Base-by-base conservation (phyloP, 768 basidiomycete species). In the Strobilomyces echinocephalus region DNA sequence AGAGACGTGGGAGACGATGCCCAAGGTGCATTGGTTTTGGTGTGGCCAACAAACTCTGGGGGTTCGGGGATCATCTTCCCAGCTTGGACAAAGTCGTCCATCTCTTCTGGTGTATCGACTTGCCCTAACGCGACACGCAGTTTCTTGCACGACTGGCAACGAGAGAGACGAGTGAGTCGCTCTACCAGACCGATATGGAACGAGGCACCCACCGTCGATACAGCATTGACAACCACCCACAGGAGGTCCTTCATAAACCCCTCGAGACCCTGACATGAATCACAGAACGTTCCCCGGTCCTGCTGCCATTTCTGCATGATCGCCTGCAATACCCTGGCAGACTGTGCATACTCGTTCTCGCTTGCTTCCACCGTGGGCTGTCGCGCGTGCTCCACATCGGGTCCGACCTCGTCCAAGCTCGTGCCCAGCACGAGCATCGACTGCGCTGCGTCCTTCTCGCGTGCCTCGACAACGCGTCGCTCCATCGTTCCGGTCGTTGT, bases 401-500 rank as follows among this genome's bases (percentile, higher is more conserved):
- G 63, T 30, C 85, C 81, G 36, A 97, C 82, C 74, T 90, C 92
- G 61, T 99, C 97, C 30, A 95, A 77, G 53, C 98, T 95, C 64
- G 84, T 87, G 30, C 97, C 97, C 68, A 97, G 95, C 26, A 91
- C 84, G 8, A 98, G 80, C 2, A 89, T 85, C 31, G 87, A 82
- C 68, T 97, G 93, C 5, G 94, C 94, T 4, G 93, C 91, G 72
- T 97, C 97, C 66, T 93, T 91, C 68, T 95, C 91, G 56, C 89
- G 83, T 2, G 97, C 91, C 68, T 93, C 93, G 62, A 76, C 76
- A 40, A 97, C 93, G 59, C 94, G 85, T 10, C 77, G 75, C 63
- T 95, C 92, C 58, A 94, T 91, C 5, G 83, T 95, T 73, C 98
- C 95, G 61, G 97, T 85, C 33, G 74, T 76, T 1, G 78, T 67